Percentiles rank a stretch among this genome's conserved stretches.
Evolutionary conservation across 768 basidiomycete species (phyloP).

Genomic region (Trametes meyenii): DNA sequence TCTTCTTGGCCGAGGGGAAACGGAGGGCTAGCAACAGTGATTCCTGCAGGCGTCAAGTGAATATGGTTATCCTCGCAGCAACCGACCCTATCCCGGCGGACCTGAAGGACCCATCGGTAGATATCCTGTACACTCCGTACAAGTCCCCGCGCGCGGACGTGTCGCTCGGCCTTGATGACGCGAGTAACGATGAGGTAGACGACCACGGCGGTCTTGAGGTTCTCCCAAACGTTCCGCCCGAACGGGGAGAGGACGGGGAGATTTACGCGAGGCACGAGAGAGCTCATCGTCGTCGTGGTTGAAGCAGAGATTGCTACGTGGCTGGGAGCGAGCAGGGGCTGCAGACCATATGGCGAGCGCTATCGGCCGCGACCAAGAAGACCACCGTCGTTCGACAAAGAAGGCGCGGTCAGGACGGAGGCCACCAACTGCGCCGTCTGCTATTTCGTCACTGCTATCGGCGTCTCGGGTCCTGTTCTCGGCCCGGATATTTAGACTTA

Average conservation of each 20-base stretch:
- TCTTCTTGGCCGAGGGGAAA: constrained; percentile 60
- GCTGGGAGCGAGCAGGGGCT: not conserved
- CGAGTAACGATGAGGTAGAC: constrained; percentile 60
- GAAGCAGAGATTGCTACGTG: not conserved
- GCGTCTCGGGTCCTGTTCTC: not conserved
- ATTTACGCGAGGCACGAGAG: constrained; percentile 8
- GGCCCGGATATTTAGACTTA: not conserved
- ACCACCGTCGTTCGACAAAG: no score
- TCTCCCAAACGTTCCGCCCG: constrained; percentile 36
- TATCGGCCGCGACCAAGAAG: not conserved
- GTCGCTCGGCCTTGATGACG: constrained; percentile 56
- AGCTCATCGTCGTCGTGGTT: not conserved
- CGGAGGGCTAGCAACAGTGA: constrained; percentile 59
- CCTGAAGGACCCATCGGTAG: constrained; percentile 56
- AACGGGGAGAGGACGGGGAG: constrained; percentile 11
- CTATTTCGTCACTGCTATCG: not conserved
- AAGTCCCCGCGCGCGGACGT: constrained; percentile 66
- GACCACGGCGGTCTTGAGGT: constrained; percentile 58
- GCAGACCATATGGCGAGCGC: not conserved
- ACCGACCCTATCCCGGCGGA: constrained; percentile 32
- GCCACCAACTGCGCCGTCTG: not conserved
- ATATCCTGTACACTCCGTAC: constrained; percentile 50
- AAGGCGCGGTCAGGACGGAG: not conserved
- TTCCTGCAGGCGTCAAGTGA: constrained; percentile 41
- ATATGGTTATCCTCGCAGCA: not conserved